Percentiles rank a stretch among this genome's conserved stretches.
These are phyloP conservation scores for Triangularia verruculosa DNA, from an alignment of 2,329 filamentous ascomycete genomes.

Conservation along the genomic window DNA sequence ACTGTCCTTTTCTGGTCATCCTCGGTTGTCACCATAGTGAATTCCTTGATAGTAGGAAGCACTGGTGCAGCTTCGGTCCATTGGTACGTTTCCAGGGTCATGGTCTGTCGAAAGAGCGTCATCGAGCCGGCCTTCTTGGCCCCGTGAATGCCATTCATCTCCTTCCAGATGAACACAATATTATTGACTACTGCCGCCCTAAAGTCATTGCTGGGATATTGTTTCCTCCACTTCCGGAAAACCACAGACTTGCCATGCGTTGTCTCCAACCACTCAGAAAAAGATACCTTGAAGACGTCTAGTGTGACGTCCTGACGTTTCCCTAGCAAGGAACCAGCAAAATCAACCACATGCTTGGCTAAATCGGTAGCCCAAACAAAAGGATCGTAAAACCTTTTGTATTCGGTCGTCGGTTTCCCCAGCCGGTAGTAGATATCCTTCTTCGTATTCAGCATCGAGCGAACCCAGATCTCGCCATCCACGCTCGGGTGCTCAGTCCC, in stretches of 20 bases:
- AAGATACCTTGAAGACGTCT: constrained; percentile 54
- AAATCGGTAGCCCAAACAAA: constrained; percentile 72
- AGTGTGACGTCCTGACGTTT: constrained; percentile 44
- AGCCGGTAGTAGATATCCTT: constrained; percentile 63
- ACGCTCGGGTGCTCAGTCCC: constrained; percentile 48
- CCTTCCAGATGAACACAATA: constrained; percentile 62
- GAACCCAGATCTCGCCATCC: constrained; percentile 60
- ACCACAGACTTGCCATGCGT: constrained; percentile 40
- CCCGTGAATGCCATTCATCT: constrained; percentile 52
- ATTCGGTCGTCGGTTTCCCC: constrained; percentile 53
- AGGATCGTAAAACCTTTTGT: constrained; percentile 56
- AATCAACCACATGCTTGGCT: constrained; percentile 71
- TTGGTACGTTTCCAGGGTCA: constrained; percentile 36
- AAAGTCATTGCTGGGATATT: constrained; percentile 57
- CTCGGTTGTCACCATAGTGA: constrained; percentile 2
- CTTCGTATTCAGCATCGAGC: constrained; percentile 46
- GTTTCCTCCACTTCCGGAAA: constrained; percentile 54
- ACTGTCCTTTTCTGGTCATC: too few relatives aligned
- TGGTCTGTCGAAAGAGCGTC: constrained; percentile 53
- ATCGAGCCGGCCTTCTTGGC: constrained; percentile 18
- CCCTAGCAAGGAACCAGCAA: constrained; percentile 41
- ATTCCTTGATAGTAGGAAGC: constrained; percentile 6
- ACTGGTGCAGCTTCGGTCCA: neutral
- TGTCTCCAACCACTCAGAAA: constrained; percentile 53
- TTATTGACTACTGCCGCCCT: constrained; percentile 59